Base-by-base conservation (phyloP, 2,329 filamentous ascomycete species). In the Sphaerulina vaccinii region DNA sequence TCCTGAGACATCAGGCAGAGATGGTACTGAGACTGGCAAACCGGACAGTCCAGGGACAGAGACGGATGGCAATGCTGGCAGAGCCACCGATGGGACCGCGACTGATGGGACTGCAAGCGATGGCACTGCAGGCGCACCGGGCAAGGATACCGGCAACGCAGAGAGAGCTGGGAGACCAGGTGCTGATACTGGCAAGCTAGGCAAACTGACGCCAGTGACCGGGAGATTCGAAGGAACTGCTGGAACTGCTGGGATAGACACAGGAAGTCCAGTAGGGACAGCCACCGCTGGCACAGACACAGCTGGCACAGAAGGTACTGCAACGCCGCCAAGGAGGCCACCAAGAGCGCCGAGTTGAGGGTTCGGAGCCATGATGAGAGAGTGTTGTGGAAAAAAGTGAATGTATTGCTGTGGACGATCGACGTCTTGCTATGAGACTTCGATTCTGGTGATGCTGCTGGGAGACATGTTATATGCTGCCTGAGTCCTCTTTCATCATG, bases 341-440 rank as follows among this genome's bases (percentile, higher is more conserved):
- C 21, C 23, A 16, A 39, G 21, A n/a, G 7, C 22, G 36, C 45
- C 23, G 23, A 23, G 23, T 29, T 49, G 46, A 18, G 46, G 38
- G 18, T 21, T 32, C 16, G 46, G 46, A 19, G 46, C 46, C 46
- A 49, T 49, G 18, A 21, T 49, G 46, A 24, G 24, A n/a, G 37
- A 36, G 10, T n/a, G 35, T 19, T 21, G 37, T 11, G 23, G 44
- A 46, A 18, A 2, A 16, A n/a, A 16, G 15, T 10, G 32, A 46
- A 23, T 21, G 32, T n/a, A 37, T 5, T 11, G 3, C 10, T 24
- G 19, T 10, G 22, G 32, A n/a, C 22, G 18, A 36, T 36, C 43
- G 21, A 46, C 8, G 9, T 19, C 4, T 13, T 16, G 32, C 13
- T 36, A 6, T 15, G 37, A 22, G 16, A 21, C 16, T 6, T 13